A percentile compares a stretch with the other conserved stretches of the same genome.
phyloP scores from a whole-genome alignment of 2,329 filamentous ascomycete genomes.

The Aspergillus brunneoviolaceus region DNA sequence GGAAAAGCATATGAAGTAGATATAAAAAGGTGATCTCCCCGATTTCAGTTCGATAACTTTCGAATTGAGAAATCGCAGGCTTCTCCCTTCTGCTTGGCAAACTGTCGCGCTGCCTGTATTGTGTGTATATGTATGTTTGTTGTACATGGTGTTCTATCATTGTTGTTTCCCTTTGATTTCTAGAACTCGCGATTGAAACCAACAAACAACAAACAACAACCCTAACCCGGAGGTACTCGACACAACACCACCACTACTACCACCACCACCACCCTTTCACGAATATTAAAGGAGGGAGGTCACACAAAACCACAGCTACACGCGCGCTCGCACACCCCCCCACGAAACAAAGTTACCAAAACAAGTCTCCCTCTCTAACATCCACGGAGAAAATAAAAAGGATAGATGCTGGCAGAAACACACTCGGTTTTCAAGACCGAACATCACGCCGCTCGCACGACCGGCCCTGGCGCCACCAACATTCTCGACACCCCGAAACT shows the following conservation, averaged over 20 bases:
- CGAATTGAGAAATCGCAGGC: too few species aligned
- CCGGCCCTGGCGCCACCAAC: conserved; percentile 7
- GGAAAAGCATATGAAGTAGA: not conserved
- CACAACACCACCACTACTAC: too few species aligned
- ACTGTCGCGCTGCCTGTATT: not conserved
- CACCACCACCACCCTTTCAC: too few species aligned
- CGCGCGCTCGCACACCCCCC: too few species aligned
- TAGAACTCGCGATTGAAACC: not conserved
- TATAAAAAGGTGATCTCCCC: not conserved
- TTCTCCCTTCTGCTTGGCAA: not conserved
- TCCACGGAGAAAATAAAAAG: not conserved
- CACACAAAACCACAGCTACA: not conserved
- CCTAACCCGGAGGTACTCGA: not conserved
- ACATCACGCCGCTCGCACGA: not conserved
- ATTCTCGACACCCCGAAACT: conserved; percentile 33
- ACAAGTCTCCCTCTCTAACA: too few species aligned
- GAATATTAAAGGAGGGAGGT: not conserved
- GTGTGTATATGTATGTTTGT: not conserved
- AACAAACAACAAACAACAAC: not conserved
- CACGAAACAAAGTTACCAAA: not conserved
- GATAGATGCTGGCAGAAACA: conserved; percentile 29
- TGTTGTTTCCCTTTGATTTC: not conserved
- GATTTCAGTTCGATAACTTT: not conserved
- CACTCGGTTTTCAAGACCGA: conserved; percentile 11
- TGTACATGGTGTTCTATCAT: not conserved